Conservation (phyloP, 768 basidiomycete species). For the Glaciozyma antarctica region DNA sequence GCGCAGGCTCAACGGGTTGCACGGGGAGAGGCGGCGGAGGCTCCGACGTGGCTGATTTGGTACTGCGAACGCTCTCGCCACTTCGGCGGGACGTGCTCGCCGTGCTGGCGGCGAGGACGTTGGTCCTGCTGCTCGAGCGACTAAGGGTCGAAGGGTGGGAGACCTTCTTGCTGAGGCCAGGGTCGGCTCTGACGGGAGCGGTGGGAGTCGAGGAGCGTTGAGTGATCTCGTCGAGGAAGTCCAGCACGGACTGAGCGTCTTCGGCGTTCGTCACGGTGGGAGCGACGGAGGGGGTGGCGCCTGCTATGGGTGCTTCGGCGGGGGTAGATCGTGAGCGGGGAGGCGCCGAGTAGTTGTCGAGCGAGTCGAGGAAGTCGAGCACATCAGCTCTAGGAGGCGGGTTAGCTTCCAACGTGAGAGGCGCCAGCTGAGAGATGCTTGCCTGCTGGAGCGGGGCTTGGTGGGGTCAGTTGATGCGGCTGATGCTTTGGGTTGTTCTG, state of each 20-base stretch:
- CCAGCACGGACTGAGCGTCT: conserved; percentile 35
- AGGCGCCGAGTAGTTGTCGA: conserved; percentile 57
- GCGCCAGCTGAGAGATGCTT: not conserved
- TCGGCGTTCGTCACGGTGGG: conserved; percentile 21
- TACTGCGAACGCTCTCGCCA: conserved; percentile 4
- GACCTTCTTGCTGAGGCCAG: conserved; percentile 7
- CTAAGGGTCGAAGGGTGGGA: not conserved
- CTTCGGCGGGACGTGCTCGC: not conserved
- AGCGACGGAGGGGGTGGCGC: conserved; percentile 12
- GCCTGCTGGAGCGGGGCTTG: not conserved
- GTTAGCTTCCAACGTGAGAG: not conserved
- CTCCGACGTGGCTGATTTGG: not conserved
- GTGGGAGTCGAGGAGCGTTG: conserved; percentile 17
- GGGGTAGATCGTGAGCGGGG: not conserved
- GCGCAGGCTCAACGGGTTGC: not conserved
- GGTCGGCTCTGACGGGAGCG: conserved; percentile 3
- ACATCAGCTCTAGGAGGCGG: conserved; percentile 52
- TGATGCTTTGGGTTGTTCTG: not conserved
- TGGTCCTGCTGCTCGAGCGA: not conserved
- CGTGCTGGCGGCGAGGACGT: conserved; percentile 4
- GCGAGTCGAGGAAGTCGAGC: conserved; percentile 83
- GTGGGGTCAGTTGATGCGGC: not conserved
- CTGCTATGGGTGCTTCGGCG: conserved; percentile 1
- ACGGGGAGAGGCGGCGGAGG: not conserved
- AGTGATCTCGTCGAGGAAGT: conserved; percentile 37